A percentile compares a stretch with the other conserved stretches of the same genome.
These are phyloP conservation scores for Clavariopsis aquatica DNA, from an alignment of 495 filamentous ascomycete species.

Conservation along the genomic window DNA sequence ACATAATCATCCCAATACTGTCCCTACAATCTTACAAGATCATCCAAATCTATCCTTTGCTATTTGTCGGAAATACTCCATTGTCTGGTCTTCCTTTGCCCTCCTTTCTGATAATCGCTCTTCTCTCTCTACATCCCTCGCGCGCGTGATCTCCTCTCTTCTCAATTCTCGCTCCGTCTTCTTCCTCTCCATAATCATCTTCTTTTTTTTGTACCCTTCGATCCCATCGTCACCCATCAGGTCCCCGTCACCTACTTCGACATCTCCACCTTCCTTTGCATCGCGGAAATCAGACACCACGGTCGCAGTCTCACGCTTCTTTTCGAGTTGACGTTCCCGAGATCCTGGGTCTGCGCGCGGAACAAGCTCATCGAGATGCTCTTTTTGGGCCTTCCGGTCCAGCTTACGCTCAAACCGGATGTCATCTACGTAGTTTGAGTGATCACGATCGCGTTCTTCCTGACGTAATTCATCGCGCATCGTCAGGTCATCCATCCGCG, in stretches of 20 bases:
- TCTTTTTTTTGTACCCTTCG: slow-evolving; percentile 58
- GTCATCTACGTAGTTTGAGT: slow-evolving; percentile 52
- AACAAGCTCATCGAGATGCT: slow-evolving; percentile 71
- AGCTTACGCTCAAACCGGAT: slow-evolving; percentile 61
- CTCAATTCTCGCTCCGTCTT: slow-evolving; percentile 66
- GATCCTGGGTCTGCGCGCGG: slow-evolving; percentile 86
- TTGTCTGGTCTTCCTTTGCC: slow-evolving; percentile 65
- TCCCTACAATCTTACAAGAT: background rate
- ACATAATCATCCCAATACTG: too few relatives aligned
- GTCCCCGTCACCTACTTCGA: slow-evolving; percentile 61
- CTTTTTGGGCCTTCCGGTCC: slow-evolving; percentile 62
- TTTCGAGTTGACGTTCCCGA: slow-evolving; percentile 82
- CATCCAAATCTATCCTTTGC: slow-evolving; percentile 61
- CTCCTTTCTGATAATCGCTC: slow-evolving; percentile 58
- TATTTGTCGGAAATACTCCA: slow-evolving; percentile 64
- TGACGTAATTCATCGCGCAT: slow-evolving; percentile 58
- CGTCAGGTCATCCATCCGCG: slow-evolving; percentile 72
- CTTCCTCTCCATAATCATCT: slow-evolving; percentile 56
- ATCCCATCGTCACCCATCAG: slow-evolving; percentile 63
- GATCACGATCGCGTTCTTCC: slow-evolving; percentile 61
- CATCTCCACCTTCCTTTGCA: slow-evolving; percentile 54
- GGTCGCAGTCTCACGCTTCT: slow-evolving; percentile 62
- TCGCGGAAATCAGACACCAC: slow-evolving; percentile 61
- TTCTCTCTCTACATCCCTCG: slow-evolving; percentile 63
- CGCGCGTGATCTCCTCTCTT: slow-evolving; percentile 64